Conservation (phyloP, 257 asterid species). For the Eucommia ulmoides region DNA sequence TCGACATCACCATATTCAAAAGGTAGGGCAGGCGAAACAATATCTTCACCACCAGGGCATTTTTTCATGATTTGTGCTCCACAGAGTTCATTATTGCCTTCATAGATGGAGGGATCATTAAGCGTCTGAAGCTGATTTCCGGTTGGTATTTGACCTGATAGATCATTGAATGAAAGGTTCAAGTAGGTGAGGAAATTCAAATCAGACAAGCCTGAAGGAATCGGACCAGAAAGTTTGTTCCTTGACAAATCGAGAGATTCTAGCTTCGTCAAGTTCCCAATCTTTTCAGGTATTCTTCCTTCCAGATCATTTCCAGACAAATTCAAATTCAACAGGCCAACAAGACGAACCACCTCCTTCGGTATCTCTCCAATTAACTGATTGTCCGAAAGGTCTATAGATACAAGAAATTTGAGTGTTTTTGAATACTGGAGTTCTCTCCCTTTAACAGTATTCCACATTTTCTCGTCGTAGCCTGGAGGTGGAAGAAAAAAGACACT, state of each 20-base stretch:
- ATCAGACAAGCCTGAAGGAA: conserved; percentile 18
- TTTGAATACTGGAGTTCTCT: not conserved
- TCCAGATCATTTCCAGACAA: conserved; percentile 24
- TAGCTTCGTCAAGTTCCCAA: conserved; percentile 11
- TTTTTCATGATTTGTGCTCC: conserved; percentile 10
- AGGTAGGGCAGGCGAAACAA: too few species aligned
- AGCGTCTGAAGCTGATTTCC: conserved; percentile 19
- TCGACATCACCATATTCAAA: not conserved
- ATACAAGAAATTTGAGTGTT: not conserved
- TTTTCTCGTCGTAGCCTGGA: too few species aligned
- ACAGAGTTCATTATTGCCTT: conserved; percentile 19
- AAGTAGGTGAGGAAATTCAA: conserved; percentile 20
- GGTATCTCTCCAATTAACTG: conserved; percentile 23
- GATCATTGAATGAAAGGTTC: conserved; percentile 24
- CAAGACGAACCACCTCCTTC: conserved; percentile 8
- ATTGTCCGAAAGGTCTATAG: conserved; percentile 13
- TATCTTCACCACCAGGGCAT: too few species aligned
- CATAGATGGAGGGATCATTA: conserved; percentile 20
- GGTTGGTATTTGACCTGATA: conserved; percentile 28
- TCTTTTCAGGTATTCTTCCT: conserved; percentile 16
- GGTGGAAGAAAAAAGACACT: too few species aligned
- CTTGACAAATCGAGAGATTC: conserved; percentile 23
- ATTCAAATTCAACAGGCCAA: conserved; percentile 22
- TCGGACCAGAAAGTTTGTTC: conserved; percentile 18
- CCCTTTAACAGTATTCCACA: not conserved